phyloP scores from a whole-genome alignment of 208 protist genomes.

The Phytomonas sp. region DNA sequence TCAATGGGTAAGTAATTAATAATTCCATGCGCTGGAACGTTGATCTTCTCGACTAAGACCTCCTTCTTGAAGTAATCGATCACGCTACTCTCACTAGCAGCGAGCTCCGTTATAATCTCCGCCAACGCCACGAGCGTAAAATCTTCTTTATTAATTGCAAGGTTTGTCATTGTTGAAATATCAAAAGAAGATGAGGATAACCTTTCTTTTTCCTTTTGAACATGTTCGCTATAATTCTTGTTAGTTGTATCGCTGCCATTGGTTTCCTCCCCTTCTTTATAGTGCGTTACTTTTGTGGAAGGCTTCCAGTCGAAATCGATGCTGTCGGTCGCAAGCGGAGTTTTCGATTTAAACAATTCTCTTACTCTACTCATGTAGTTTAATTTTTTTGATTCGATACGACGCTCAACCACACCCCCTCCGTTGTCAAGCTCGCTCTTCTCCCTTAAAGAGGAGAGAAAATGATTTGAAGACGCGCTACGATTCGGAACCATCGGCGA shows the following conservation, averaged over 20 bases:
- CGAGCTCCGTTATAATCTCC: constrained; percentile 71
- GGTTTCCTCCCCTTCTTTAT: not conserved
- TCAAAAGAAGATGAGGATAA: not conserved
- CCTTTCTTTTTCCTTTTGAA: not conserved
- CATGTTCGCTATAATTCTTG: not conserved
- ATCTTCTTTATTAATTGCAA: constrained; percentile 65
- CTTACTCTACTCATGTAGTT: not conserved
- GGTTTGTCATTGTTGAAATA: not conserved
- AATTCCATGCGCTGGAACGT: constrained; percentile 61
- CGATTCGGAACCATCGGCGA: not conserved
- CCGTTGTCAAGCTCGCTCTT: not conserved
- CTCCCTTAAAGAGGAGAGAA: not conserved
- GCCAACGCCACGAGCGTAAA: constrained; percentile 75
- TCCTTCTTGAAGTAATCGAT: constrained; percentile 62
- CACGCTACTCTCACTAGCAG: constrained; percentile 34
- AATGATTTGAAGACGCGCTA: not conserved
- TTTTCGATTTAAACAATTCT: not conserved
- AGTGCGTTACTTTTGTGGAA: not conserved
- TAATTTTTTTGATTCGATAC: not conserved
- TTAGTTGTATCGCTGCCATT: not conserved
- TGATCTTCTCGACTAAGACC: constrained; percentile 70
- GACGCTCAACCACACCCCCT: not conserved
- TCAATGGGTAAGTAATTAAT: constrained; percentile 69
- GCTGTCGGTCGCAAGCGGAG: constrained; percentile 1
- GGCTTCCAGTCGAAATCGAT: not conserved